phyloP scores from a whole-genome alignment of 2,329 filamentous ascomycete genomes.

The Hyphodiscus sp. region DNA sequence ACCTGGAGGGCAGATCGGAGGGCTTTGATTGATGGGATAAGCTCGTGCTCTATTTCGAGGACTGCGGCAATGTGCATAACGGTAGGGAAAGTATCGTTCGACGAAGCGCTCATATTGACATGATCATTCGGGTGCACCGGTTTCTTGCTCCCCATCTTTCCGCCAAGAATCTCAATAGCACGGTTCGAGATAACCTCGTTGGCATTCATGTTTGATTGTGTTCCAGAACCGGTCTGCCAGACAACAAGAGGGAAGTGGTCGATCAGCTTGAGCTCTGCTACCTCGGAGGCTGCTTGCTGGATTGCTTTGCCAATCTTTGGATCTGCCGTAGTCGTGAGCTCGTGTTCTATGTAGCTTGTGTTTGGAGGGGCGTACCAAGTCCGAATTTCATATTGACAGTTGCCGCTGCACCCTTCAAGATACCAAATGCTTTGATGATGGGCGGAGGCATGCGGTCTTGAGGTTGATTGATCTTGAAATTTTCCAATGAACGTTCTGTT shows the following conservation, averaged over 20 bases:
- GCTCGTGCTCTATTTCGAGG: conserved; percentile 79
- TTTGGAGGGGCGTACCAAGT: conserved; percentile 52
- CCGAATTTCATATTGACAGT: conserved; percentile 94
- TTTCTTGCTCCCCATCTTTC: conserved; percentile 92
- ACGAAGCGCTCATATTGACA: conserved; percentile 98
- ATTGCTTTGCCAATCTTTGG: conserved; percentile 88
- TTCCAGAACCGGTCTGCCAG: conserved; percentile 98
- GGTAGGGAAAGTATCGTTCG: conserved; percentile 98
- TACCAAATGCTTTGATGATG: conserved; percentile 88
- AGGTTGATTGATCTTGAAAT: conserved; percentile 99
- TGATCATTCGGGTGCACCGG: conserved; percentile 99
- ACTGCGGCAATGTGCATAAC: conserved; percentile 99
- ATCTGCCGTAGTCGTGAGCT: conserved; percentile 46
- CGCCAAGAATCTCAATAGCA: conserved; percentile 94
- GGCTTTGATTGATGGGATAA: conserved; percentile 76
- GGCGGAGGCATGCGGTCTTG: conserved; percentile 97
- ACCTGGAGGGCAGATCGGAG: conserved; percentile 77
- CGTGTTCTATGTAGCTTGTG: conserved; percentile 4
- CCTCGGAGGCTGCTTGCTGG: conserved; percentile 88
- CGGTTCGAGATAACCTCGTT: conserved; percentile 99
- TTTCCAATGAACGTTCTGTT: conserved; percentile 90
- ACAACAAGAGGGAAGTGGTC: conserved; percentile 98
- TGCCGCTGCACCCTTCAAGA: conserved; percentile 93
- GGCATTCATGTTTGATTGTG: conserved; percentile 98
- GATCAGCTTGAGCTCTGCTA: conserved; percentile 85